These are phyloP conservation scores for Rhizopogon vesiculosus DNA, from an alignment of 768 basidiomycete genomes.

Conservation along the genomic window DNA sequence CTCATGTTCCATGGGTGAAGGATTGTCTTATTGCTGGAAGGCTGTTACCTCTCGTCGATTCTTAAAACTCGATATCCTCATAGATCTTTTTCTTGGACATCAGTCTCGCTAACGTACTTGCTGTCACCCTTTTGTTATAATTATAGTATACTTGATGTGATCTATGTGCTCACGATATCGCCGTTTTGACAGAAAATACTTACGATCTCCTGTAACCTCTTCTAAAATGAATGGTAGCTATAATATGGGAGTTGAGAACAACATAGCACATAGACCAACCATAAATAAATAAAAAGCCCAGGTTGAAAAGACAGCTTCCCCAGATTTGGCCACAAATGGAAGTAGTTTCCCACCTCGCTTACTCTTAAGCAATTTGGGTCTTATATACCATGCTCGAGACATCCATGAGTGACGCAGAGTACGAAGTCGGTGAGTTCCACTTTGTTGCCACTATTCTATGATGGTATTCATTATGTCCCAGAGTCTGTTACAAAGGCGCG, in stretches of 20 bases:
- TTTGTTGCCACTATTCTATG: slow-evolving; percentile 1
- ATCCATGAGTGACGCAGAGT: slow-evolving; percentile 45
- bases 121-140: slow-evolving; percentile 3
- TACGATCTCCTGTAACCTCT: no score
- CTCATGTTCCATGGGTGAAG: slow-evolving; percentile 71
- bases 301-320: no score
- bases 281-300: no score
- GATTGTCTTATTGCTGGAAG: slow-evolving; percentile 67
- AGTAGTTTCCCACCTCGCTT: slow-evolving; percentile 10
- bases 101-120: not conserved
- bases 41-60: slow-evolving; percentile 27
- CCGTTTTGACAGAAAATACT: no score
- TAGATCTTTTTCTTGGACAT: not conserved
- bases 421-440: slow-evolving; percentile 58
- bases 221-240: no score
- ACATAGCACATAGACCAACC: no score
- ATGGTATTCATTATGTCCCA: slow-evolving; percentile 15
- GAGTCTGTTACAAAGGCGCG: slow-evolving; percentile 53
- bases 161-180: no score
- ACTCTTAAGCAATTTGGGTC: not conserved
- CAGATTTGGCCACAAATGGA: slow-evolving; percentile 7
- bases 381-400: slow-evolving; percentile 2
- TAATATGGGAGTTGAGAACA: no score
- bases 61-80: not conserved
- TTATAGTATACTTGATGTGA: slow-evolving; percentile 6